phyloP scores from a whole-genome alignment of 345 rosid species.

The Eucalyptus fibrosa region DNA sequence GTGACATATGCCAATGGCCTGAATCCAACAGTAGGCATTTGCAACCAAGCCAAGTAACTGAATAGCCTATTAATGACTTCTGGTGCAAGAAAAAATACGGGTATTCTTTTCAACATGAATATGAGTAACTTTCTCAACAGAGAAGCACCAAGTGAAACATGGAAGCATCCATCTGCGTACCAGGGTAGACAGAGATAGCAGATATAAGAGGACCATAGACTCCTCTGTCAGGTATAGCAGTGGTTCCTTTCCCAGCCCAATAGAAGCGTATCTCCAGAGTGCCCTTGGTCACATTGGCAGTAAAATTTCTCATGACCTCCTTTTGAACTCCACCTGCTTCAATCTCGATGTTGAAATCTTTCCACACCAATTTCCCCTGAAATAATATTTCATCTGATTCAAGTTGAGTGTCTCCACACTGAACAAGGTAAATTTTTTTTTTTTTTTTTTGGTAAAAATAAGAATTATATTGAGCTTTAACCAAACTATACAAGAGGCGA shows the following conservation, averaged over 20 bases:
- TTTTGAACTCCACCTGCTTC: constrained; percentile 7
- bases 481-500: too few species aligned
- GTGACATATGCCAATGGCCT: neutral
- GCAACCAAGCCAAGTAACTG: neutral
- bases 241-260: constrained; percentile 13
- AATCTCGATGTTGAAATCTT: constrained; percentile 1
- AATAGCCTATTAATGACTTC: neutral
- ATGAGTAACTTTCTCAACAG: neutral
- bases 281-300: neutral
- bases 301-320: neutral
- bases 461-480: too few species aligned
- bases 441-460: too few species aligned
- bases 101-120: neutral
- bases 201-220: constrained; percentile 14
- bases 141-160: neutral
- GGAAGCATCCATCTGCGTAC: neutral
- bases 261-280: constrained; percentile 7
- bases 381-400: neutral
- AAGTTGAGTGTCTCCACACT: neutral
- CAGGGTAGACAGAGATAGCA: neutral
- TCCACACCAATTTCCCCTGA: constrained; percentile 1
- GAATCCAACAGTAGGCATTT: neutral
- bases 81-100: neutral
- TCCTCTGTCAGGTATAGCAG: neutral
- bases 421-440: neutral